Base-by-base conservation (phyloP, 2,329 filamentous ascomycete species). In the Penicillium occitanis region DNA sequence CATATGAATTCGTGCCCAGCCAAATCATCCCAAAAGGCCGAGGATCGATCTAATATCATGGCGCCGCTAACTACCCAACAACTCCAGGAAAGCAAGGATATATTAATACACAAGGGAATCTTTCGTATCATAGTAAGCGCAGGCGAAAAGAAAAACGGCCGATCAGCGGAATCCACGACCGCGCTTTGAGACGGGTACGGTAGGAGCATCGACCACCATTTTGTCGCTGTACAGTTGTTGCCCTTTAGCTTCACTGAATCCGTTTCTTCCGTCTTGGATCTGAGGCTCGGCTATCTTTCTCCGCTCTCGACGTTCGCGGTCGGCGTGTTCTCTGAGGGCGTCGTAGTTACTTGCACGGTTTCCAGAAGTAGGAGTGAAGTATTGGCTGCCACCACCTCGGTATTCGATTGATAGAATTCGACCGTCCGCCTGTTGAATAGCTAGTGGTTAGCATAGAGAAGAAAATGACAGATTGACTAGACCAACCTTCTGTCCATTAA, bases 401-500 rank as follows among this genome's bases (percentile, higher is more conserved):
- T 87, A 76, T 68, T 83, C 85, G 63, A 89, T 82, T 66, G 86
- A 84, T 44, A 89, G 78, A 2, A 86, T 73, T 65, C 85, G 81
- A 37, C 87, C 87, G 71, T 90, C 87, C 33, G 87, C 87, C 85
- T 83, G 50, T 46, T 40, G 10, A 25, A 51, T 44, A 11, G 19
- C 5, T n/a, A 42, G 35, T n/a, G 2, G n/a, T 62, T 22, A 61
- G 64, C 53, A 17, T 35, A 19, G 17, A 55, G 17, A 55, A 35
- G 28, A n/a, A 30, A 10, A 37, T 59, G 3, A 5, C 37, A 25
- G 53, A 19, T 22, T 48, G 62, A 28, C 17, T 63, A 44, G 40
- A 78, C 62, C 17, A 72, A 87, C 86, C 81, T 84, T 87, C 72
- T 88, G 85, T 69, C 86, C 85, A 76, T 90, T 86, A 77, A 88